Conservation (phyloP, 2,329 filamentous ascomycete species). For the Tympanopsis confertula region DNA sequence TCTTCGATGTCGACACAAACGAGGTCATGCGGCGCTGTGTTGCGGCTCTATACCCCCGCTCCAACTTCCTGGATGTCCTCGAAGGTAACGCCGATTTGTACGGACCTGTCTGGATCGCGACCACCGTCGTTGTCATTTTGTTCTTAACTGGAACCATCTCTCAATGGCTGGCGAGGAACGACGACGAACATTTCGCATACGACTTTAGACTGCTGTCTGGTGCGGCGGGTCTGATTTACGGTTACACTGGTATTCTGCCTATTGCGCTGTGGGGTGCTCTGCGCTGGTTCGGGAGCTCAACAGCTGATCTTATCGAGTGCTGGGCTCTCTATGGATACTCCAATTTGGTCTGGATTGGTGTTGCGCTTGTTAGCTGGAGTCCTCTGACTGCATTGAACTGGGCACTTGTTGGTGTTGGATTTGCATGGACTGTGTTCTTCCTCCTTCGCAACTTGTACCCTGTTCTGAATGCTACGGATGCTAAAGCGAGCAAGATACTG, state of each 20-base stretch:
- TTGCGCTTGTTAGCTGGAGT: constrained; percentile 84
- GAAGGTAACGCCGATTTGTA: constrained; percentile 96
- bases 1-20: constrained; percentile 94
- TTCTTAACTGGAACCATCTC: constrained; percentile 93
- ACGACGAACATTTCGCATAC: constrained; percentile 70
- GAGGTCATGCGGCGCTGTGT: constrained; percentile 79
- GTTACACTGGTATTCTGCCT: constrained; percentile 82
- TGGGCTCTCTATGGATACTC: constrained; percentile 92
- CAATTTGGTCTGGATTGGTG: constrained; percentile 94
- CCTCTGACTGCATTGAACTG: constrained; percentile 80
- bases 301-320: constrained; percentile 86
- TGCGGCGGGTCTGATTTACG: constrained; percentile 88
- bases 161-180: constrained; percentile 65
- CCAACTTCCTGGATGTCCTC: constrained; percentile 91
- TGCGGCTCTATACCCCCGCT: constrained; percentile 78
- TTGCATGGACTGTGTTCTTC: constrained; percentile 72
- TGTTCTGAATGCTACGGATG: constrained; percentile 83
- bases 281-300: constrained; percentile 91
- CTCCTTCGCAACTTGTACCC: constrained; percentile 79
- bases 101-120: constrained; percentile 97
- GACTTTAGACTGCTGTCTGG: constrained; percentile 83
- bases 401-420: constrained; percentile 80
- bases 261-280: constrained; percentile 76
- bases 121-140: constrained; percentile 87
- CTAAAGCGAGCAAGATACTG: constrained; percentile 79